Conservation (phyloP, 2,329 filamentous ascomycete species). For the Penicillium sp. region DNA sequence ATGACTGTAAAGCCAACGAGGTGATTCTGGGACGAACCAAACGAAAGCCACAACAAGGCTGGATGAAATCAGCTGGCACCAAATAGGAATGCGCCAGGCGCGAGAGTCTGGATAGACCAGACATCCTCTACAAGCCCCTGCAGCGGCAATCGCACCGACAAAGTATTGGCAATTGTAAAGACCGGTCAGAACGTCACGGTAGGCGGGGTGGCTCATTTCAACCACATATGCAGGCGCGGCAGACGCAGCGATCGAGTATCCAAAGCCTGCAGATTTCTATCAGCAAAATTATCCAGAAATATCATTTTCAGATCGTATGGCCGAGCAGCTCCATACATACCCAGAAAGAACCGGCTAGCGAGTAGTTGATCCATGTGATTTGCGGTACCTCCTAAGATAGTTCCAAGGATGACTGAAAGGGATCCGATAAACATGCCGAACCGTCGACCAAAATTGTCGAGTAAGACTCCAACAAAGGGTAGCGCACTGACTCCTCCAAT, state of each 20-base stretch:
- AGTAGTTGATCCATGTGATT: conserved; percentile 55
- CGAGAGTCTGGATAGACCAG: not conserved
- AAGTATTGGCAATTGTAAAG: conserved; percentile 59
- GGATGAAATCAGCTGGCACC: conserved; percentile 54
- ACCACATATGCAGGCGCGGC: conserved; percentile 38
- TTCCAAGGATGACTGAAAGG: conserved; percentile 39
- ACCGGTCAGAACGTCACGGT: conserved; percentile 65
- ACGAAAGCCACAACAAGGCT: conserved; percentile 53
- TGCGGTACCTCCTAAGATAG: conserved; percentile 52
- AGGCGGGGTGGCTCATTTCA: conserved; percentile 56
- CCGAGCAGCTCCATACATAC: too few species aligned
- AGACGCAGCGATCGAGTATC: conserved; percentile 62
- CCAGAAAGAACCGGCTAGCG: conserved; percentile 59
- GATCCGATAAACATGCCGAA: conserved; percentile 41
- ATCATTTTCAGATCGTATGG: too few species aligned
- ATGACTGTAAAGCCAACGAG: conserved; percentile 6
- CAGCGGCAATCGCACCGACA: conserved; percentile 58
- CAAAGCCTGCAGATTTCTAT: conserved; percentile 45
- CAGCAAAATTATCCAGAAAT: conserved; percentile 43
- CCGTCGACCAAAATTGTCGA: conserved; percentile 55
- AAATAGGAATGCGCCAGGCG: conserved; percentile 65
- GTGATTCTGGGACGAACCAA: conserved; percentile 9
- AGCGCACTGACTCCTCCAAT: conserved; percentile 17
- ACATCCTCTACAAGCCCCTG: conserved; percentile 58
- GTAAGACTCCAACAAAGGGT: conserved; percentile 49